phyloP scores from a whole-genome alignment of 139 green algal genomes.

The Haematococcus lacustris region DNA sequence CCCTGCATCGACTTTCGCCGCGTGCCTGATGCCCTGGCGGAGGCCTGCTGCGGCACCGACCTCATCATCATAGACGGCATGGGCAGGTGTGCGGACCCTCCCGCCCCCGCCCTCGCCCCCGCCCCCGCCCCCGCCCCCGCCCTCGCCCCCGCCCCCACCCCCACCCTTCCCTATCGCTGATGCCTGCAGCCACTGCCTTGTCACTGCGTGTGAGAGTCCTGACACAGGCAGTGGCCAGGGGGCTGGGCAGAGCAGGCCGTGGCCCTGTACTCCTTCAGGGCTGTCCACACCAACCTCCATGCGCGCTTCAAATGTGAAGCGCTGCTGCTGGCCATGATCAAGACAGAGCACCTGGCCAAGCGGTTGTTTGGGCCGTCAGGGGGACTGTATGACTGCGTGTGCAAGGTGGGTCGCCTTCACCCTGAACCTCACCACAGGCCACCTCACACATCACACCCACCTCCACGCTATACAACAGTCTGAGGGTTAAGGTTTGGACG shows the following conservation, averaged over 20 bases:
- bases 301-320: slow-evolving; percentile 71
- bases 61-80: slow-evolving; percentile 96
- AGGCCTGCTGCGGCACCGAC: slow-evolving; percentile 73
- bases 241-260: no score
- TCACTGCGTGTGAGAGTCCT: no score
- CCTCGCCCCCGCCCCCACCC: no score
- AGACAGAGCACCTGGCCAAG: slow-evolving; percentile 81
- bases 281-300: slow-evolving; percentile 81
- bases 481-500: not conserved
- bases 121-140: no score
- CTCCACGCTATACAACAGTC: not conserved
- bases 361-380: slow-evolving; percentile 69
- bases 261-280: no score
- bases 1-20: slow-evolving; percentile 92
- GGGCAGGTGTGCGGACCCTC: slow-evolving; percentile 47
- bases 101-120: no score
- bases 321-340: slow-evolving; percentile 97
- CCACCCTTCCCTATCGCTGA: no score
- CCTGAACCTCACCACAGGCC: not conserved
- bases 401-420: slow-evolving; percentile 21
- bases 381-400: slow-evolving; percentile 92
- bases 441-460: not conserved
- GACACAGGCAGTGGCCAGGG: no score
- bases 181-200: no score
- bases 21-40: slow-evolving; percentile 55